These are phyloP conservation scores for Lecanosticta acicola DNA, from an alignment of 2,329 filamentous ascomycete genomes.

Conservation along the genomic window DNA sequence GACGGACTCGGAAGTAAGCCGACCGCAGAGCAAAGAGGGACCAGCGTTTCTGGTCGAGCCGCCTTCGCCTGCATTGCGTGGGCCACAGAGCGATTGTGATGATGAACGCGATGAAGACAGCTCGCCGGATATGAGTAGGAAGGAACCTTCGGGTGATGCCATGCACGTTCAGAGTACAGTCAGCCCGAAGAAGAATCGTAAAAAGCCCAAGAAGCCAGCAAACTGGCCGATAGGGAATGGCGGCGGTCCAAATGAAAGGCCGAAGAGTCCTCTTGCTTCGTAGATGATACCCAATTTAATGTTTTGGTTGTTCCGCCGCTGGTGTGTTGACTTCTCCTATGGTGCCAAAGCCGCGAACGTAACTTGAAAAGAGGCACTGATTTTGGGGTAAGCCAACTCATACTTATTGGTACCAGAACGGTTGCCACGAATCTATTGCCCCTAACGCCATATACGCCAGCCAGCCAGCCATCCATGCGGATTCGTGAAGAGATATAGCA, in stretches of 20 bases:
- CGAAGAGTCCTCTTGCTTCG: slow-evolving; percentile 17
- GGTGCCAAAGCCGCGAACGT: too few species aligned
- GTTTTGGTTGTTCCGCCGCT: background rate
- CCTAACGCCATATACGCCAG: too few species aligned
- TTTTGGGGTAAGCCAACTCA: too few species aligned
- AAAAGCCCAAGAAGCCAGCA: slow-evolving; percentile 14
- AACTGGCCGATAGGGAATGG: slow-evolving; percentile 6
- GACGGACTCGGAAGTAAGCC: slow-evolving; percentile 12
- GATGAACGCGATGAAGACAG: slow-evolving; percentile 8
- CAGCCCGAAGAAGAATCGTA: slow-evolving; percentile 11
- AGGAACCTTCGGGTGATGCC: background rate
- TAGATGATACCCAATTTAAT: slow-evolving; percentile 7
- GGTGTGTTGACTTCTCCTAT: background rate
- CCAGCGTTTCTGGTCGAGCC: slow-evolving; percentile 10
- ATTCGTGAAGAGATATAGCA: too few species aligned
- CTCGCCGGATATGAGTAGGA: slow-evolving; percentile 3
- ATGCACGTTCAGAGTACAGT: background rate
- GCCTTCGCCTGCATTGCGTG: slow-evolving; percentile 2
- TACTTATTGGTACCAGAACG: too few species aligned
- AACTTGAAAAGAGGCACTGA: too few species aligned
- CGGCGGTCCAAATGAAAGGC: slow-evolving; percentile 5
- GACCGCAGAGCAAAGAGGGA: slow-evolving; percentile 11
- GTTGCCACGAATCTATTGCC: too few species aligned
- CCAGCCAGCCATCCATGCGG: too few species aligned
- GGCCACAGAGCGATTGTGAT: slow-evolving; percentile 5